Base-by-base conservation (phyloP, 2,329 filamentous ascomycete genomes). In the Talaromyces sp. region DNA sequence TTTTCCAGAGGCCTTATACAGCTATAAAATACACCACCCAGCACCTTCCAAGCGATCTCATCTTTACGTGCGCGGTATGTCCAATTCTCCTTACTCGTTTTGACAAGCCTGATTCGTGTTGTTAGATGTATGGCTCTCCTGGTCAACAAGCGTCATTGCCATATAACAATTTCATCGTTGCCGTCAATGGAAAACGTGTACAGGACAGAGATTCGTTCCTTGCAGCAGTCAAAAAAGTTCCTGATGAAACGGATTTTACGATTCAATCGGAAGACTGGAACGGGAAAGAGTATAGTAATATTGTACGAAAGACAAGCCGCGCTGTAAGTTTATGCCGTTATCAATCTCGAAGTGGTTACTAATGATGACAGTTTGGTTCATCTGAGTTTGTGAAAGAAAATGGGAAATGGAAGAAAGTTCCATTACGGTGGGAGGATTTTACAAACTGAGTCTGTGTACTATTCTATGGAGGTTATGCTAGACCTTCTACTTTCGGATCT, bases 241-340 rank as follows among this genome's bases (percentile, higher is more conserved):
- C 54, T 31, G 62, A 63, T 49, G 62, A 63, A 37, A 41, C 39
- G 15, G 62, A 63, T 39, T 63, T 63, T 22, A 63, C 54, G 19
- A 63, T 63, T 45, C 62, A 63, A 43, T 63, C 62, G 1, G 54
- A 58, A 33, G 62, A 63, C 35, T 63, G 62, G 62, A 63, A 63
- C 37, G 62, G 54, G 33, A 63, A 59, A 25, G 62, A 39, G 25
- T 59, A 58, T 49, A 39, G 22, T 17, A 54, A 50, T 35, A 63
- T 63, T 17, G 35, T 63, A 35, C 27, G 62, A 39, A 63, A 63
- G 62, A 39, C 62, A 31, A 58, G 39, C 10, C 27, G 41, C 13
- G 62, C 62, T 63, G 62, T 63, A 49, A 25, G 62, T 45, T 50
- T 3, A 3, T 22, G 43, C n/a, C 56, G 2, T 31, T 19, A 11